phyloP scores from a whole-genome alignment of 352 stramenopile species.

The Phytophthora parvispora region DNA sequence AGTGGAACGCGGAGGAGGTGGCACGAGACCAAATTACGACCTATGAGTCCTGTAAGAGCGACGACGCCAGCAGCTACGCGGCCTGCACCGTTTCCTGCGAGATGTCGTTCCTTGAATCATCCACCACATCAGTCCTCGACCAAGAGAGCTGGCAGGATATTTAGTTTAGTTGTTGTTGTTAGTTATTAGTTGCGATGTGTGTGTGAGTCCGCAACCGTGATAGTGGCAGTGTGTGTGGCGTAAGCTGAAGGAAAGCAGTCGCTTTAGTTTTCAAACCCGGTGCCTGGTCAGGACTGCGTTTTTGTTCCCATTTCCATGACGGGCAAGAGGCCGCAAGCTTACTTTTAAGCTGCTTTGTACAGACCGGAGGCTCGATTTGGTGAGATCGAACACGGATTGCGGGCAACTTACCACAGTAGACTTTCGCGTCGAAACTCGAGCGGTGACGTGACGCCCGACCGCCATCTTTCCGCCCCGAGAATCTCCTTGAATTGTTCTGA shows the following conservation, averaged over 20 bases:
- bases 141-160: slow-evolving; percentile 6
- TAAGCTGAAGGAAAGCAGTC: slow-evolving; percentile 5
- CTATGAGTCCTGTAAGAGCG: slow-evolving; percentile 23
- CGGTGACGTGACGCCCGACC: no score
- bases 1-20: slow-evolving; percentile 33
- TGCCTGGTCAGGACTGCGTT: background rate
- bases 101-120: slow-evolving; percentile 22
- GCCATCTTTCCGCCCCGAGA: no score
- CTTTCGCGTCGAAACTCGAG: no score
- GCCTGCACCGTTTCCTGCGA: slow-evolving; percentile 19
- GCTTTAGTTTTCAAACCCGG: no score
- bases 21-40: slow-evolving; percentile 22
- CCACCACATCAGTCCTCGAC: slow-evolving; percentile 12
- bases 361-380: background rate
- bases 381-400: background rate
- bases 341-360: background rate
- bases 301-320: background rate
- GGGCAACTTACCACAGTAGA: no score
- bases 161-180: slow-evolving; percentile 5
- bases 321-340: background rate
- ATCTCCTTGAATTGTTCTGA: no score
- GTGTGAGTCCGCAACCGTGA: background rate
- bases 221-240: background rate
- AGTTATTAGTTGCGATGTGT: background rate
- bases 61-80: slow-evolving; percentile 11